Evolutionary conservation across 1,139 yeast species (phyloP).

Genomic region (Yamadazyma taylorii): DNA sequence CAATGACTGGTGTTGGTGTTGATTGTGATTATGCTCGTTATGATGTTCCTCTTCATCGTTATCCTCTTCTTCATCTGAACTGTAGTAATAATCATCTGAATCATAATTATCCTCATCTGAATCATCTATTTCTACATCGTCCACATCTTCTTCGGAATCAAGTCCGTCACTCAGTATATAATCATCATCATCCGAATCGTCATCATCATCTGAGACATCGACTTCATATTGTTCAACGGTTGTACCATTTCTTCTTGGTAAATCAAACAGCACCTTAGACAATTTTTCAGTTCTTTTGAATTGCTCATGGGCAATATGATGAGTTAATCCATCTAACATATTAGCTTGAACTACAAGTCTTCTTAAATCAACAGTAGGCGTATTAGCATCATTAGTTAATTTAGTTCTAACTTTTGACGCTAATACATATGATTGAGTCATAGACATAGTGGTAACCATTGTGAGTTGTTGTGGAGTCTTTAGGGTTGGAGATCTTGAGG

Average conservation of each 20-base stretch:
- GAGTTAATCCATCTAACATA: conserved; percentile 69
- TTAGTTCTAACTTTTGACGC: conserved; percentile 71
- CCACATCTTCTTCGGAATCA: conserved; percentile 30
- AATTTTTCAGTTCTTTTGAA: conserved; percentile 26
- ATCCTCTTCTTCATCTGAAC: conserved; percentile 28
- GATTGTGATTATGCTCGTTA: no score
- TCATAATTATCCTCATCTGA: conserved; percentile 23
- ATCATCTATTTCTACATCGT: conserved; percentile 27
- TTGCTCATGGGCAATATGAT: conserved; percentile 39
- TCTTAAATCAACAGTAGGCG: conserved; percentile 59
- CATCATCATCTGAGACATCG: no score
- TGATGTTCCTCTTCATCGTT: conserved; percentile 20
- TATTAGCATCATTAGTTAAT: conserved; percentile 64
- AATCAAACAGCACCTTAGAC: no score
- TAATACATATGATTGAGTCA: conserved; percentile 59
- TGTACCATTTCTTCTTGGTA: no score
- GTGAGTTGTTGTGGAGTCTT: no score
- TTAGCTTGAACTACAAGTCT: conserved; percentile 74
- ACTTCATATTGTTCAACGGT: no score
- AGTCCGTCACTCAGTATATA: no score
- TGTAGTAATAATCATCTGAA: conserved; percentile 24
- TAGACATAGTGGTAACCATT: conserved; percentile 28
- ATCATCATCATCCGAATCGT: no score
- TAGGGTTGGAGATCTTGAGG: no score
- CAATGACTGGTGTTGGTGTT: no score